Evolutionary conservation across 2,329 filamentous ascomycete genomes (phyloP), one percentile per base, ranked within the genome.

Genomic region (Talaromyces atroroseus): DNA sequence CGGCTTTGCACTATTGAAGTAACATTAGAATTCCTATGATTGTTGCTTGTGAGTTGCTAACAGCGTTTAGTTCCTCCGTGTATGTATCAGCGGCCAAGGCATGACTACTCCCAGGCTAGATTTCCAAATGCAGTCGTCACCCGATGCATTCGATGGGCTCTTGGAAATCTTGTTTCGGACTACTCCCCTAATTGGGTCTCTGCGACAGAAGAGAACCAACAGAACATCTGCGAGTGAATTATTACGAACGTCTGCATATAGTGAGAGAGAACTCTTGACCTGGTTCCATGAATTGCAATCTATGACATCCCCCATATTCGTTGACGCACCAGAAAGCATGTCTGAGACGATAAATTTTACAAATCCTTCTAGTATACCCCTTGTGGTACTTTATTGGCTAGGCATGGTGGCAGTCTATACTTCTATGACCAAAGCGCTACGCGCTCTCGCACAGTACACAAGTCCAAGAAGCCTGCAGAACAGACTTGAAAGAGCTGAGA

Each of bases 261-360:
- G 18, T 32, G 24, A 49, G 32, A 32, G 24, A 32, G 1, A 34
- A 24, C 46, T 49, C n/a, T 49, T 34, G 32, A 32, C 16, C 12
- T 49, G 46, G 46, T 49, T 49, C 16, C 46, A 32, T 49, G 46
- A 49, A 24, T 49, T 49, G 23, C 46, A 49, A 48, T 29, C 45
- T 48, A 29, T 8, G 14, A 20, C 46, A 18, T 32, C 23, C 8
- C 7, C 23, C 2, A 26, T 47, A n/a, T 24, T 26, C 8, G 45
- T 24, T 5, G 21, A 49, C 32, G 14, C 12, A 34, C 23, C 32
- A 34, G 26, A 49, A n/a, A 34, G 6, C 24, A 16, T 23, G 16
- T 20, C 20, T 10, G 48, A 36, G 32, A 24, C 26, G 20, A 36
- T 50, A 36, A 38, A 10, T 11, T 50, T 50, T 36, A 23, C 26